Conservation (phyloP, 2,329 filamentous ascomycete species). For the Paraconiothyrium sp. region DNA sequence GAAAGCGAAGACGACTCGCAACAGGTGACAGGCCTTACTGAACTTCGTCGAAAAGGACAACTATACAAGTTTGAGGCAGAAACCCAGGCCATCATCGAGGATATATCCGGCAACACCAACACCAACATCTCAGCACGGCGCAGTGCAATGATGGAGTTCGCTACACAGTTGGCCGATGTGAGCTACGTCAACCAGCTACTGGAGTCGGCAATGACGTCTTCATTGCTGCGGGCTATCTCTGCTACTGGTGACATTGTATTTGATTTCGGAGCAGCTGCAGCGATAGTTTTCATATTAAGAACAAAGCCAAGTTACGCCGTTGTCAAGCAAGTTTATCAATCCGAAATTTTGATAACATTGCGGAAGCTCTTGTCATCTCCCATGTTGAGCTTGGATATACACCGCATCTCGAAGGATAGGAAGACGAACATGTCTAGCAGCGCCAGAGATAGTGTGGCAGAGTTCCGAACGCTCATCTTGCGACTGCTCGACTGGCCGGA, state of each 20-base stretch:
- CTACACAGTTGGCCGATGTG: slow-evolving; percentile 64
- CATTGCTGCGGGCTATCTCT: slow-evolving; percentile 70
- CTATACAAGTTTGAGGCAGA: slow-evolving; percentile 66
- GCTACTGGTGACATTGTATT: slow-evolving; percentile 54
- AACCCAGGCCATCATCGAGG: slow-evolving; percentile 66
- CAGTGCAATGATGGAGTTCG: slow-evolving; percentile 65
- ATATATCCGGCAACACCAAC: slow-evolving; percentile 60
- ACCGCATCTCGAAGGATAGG: slow-evolving; percentile 69
- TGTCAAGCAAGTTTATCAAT: slow-evolving; percentile 64
- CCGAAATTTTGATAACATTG: slow-evolving; percentile 66
- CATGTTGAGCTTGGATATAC: slow-evolving; percentile 62
- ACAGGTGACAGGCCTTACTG: slow-evolving; percentile 67
- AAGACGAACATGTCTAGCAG: slow-evolving; percentile 75
- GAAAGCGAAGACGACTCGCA: slow-evolving; percentile 55
- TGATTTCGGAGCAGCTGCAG: slow-evolving; percentile 71
- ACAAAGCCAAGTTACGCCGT: slow-evolving; percentile 69
- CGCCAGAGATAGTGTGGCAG: slow-evolving; percentile 65
- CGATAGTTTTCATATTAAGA: slow-evolving; percentile 70
- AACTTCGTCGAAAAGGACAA: slow-evolving; percentile 67
- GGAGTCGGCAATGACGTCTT: slow-evolving; percentile 75
- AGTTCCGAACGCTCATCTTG: slow-evolving; percentile 64
- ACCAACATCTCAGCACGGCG: slow-evolving; percentile 59
- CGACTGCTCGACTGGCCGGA: slow-evolving; percentile 69
- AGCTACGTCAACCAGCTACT: slow-evolving; percentile 75
- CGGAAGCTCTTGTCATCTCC: slow-evolving; percentile 61